Evolutionary conservation across 257 asterid genomes (phyloP), one percentile per base, ranked within the genome.

Genomic region (Verbena officinalis): DNA sequence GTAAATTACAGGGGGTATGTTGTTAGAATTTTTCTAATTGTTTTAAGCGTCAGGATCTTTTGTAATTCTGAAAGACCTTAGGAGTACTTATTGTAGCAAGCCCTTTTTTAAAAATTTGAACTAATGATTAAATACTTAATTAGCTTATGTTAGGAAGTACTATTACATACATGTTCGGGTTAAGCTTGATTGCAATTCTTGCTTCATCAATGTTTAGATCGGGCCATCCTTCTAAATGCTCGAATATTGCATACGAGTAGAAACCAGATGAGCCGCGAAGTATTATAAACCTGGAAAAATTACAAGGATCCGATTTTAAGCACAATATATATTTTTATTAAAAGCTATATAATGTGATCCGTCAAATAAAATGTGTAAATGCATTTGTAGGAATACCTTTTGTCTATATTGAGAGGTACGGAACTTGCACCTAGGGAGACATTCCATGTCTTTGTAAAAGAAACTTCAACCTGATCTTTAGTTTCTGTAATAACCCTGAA

Each of bases 191-290:
- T 4, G 86, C 95, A 0, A 85, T 76, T 39, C 98, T 79, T 42
- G 86, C 85, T 74, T 88, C 91, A 14, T 67, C 76, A 24, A 78
- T 58, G 75, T 76, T 69, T 11, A 88, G 20, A 64, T 76, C 94
- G 19, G 95, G 95, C 96, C 96, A 88, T 45, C 95, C 96, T 54
- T 81, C 74, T 68, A 74, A 60, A 24, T 83, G 95, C 67, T 86
- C 98, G 20, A 84, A 77, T 40, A 83, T 81, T 10, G 82, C 80
- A 45, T 91, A 91, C 4, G 88, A 65, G 67, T 91, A 88, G 73
- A 91, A 84, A 13, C 98, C 98, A 15, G 84, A 64, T 39, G 31
- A 54, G 22, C 95, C 96, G 22, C 95, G 90, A 66, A 78, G 53
- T 54, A 91, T 46, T 43, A 86, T 71, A 59, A 39, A 88, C 71